These are phyloP conservation scores for Collariella sp. DNA, from an alignment of 495 filamentous ascomycete species.

Conservation along the genomic window DNA sequence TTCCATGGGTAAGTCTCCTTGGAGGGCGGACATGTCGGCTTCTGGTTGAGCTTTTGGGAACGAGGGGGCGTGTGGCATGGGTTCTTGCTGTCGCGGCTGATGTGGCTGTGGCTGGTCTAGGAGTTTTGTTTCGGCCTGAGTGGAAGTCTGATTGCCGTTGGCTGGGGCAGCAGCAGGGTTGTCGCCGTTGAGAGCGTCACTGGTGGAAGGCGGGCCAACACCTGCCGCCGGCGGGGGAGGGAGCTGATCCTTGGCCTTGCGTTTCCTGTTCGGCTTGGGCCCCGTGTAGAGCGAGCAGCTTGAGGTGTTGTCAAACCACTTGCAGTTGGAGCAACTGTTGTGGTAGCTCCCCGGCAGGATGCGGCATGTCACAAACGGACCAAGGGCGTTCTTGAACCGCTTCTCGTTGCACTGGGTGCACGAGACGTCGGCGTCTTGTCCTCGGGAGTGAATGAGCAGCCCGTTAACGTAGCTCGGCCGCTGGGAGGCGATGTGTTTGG, in stretches of 20 bases:
- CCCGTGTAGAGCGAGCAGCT: constrained; percentile 29
- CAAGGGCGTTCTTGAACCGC: constrained; percentile 22
- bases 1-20: not conserved
- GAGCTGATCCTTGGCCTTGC: constrained; percentile 24
- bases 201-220: not conserved
- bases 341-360: constrained; percentile 22
- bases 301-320: constrained; percentile 32
- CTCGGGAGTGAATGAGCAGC: constrained; percentile 29
- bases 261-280: constrained; percentile 28
- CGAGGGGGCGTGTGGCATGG: not conserved
- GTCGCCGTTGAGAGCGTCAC: not conserved
- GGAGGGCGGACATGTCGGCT: not conserved
- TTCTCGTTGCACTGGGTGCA: constrained; percentile 24
- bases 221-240: not conserved
- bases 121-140: not conserved
- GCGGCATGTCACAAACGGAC: constrained; percentile 25
- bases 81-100: not conserved
- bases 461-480: constrained; percentile 32
- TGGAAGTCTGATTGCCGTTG: not conserved
- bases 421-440: constrained; percentile 16
- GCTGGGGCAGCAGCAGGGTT: not conserved
- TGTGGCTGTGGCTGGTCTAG: not conserved
- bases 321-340: constrained; percentile 33
- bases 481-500: constrained; percentile 27
- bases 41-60: not conserved